These are phyloP conservation scores for Recurvomyces mirabilis DNA, from an alignment of 495 filamentous ascomycete species.

Conservation along the genomic window DNA sequence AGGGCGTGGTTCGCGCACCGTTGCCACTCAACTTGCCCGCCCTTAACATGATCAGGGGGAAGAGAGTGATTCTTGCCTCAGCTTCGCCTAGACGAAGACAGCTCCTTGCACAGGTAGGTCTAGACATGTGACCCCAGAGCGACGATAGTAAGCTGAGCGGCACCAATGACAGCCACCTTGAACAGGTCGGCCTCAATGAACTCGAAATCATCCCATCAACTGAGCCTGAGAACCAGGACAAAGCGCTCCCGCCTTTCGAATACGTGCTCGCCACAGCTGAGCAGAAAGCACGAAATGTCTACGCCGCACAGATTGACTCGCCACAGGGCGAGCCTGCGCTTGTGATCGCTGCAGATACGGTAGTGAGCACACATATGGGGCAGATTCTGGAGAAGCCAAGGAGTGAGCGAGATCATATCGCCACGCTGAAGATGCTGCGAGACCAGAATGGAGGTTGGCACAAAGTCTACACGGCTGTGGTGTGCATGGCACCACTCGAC, in stretches of 20 bases:
- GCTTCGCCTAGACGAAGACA: conserved; percentile 72
- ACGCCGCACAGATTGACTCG: conserved; percentile 53
- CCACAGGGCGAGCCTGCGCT: conserved; percentile 61
- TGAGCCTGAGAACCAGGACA: conserved; percentile 71
- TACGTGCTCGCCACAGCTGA: conserved; percentile 83
- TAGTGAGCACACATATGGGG: conserved; percentile 68
- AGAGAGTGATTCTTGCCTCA: conserved; percentile 78
- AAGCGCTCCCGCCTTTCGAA: conserved; percentile 68
- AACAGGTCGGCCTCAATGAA: conserved; percentile 51
- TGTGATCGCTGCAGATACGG: conserved; percentile 83
- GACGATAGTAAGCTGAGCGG: conserved; percentile 11
- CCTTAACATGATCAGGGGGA: conserved; percentile 55
- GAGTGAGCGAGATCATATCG: conserved; percentile 64
- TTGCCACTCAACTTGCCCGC: conserved; percentile 62
- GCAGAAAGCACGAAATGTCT: conserved; percentile 70
- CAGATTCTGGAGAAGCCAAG: conserved; percentile 81
- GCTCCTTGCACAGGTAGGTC: conserved; percentile 52
- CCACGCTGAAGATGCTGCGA: conserved; percentile 69
- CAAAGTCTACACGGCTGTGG: conserved; percentile 74
- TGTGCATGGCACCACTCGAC: conserved; percentile 64
- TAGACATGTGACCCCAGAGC: not conserved
- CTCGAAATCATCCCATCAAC: conserved; percentile 73
- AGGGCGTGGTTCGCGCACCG: conserved; percentile 39
- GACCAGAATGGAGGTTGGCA: conserved; percentile 51
- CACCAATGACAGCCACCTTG: conserved; percentile 10